Base-by-base conservation (phyloP, 805 yeast genomes). In the Saccharomycopsis schoenii region DNA sequence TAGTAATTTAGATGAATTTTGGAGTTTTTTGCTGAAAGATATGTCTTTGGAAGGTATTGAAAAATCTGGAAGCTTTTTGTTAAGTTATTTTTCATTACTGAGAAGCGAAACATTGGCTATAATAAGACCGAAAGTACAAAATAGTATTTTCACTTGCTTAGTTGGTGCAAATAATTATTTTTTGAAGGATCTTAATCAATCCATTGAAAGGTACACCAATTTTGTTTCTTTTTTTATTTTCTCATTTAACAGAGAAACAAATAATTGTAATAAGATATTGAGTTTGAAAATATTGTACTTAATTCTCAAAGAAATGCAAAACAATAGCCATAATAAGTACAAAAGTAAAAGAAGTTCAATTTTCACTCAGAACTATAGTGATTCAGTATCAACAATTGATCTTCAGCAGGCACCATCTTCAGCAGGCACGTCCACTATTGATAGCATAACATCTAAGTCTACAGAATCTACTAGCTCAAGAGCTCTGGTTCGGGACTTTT, bases 241-340 rank as follows among this genome's bases (percentile, higher is more conserved):
- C 63, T 80, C 81, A 67, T 73, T 83, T 67, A 83, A 83, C 68
- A 70, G 86, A 42, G 85, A 81, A 66, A 77, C 76, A 58, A 80
- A 83, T 43, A 80, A 76, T 56, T 77, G 82, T 59, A 74, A 81
- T 60, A 81, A 80, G 63, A 82, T 82, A 12, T 71, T 83, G 57
- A 82, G 82, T 64, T 71, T 83, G 59, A 83, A 83, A 67, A 77
- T 81, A 62, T 69, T 83, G 5, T 82, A 81, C 67, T 68, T 81
- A 54, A 75, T 82, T 29, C 40, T 64, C 15, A 63, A 62, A 19
- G 66, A 63, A 50, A 57, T 62, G 54, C 42, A 57, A 34, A 42
- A 54, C 5, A 55, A 51, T 40, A 37, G 25, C 14, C 24, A 39
- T 34, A 25, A 29, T 17, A 52, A 59, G 43, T 17, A 51, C 24